A percentile compares a stretch with the other conserved stretches of the same genome.
Conservation (phyloP, 345 rosid species). For the Pistacia atlantica region DNA sequence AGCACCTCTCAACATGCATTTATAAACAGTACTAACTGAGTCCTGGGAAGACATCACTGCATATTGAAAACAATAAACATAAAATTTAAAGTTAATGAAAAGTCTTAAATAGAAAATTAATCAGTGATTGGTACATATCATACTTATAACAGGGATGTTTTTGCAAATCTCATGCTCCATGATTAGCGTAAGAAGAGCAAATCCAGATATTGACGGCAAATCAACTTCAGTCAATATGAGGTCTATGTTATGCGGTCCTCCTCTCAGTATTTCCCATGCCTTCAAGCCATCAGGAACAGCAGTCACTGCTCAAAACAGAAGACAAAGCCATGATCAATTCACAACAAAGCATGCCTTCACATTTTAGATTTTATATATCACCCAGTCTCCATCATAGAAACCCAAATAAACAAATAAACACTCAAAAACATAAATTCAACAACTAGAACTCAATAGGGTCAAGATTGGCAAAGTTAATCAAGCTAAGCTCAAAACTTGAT, state of each 20-base stretch:
- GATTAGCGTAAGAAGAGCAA: slow-evolving; percentile 75
- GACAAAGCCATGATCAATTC: slow-evolving; percentile 12
- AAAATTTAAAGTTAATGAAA: slow-evolving; percentile 1
- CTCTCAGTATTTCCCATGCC: slow-evolving; percentile 94
- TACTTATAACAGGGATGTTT: slow-evolving; percentile 95
- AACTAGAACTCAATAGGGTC: background rate
- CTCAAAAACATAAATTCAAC: background rate
- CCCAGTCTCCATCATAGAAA: background rate
- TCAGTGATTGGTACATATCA: slow-evolving; percentile 13
- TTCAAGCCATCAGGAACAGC: slow-evolving; percentile 85
- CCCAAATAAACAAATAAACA: background rate
- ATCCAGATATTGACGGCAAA: slow-evolving; percentile 88
- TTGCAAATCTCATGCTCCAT: slow-evolving; percentile 94
- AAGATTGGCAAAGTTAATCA: background rate
- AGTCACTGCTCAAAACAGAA: slow-evolving; percentile 53
- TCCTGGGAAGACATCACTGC: slow-evolving; percentile 98
- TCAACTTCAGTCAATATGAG: slow-evolving; percentile 90
- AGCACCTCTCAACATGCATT: slow-evolving; percentile 93
- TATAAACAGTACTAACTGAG: slow-evolving; percentile 81
- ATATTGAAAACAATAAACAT: slow-evolving; percentile 17
- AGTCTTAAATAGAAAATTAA: background rate
- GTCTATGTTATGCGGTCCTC: slow-evolving; percentile 61
- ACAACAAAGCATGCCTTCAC: background rate
- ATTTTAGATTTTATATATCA: background rate
- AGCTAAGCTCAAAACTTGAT: no score